These are phyloP conservation scores for Penicillium verrucosum DNA, from an alignment of 2,329 filamentous ascomycete species.

Conservation along the genomic window DNA sequence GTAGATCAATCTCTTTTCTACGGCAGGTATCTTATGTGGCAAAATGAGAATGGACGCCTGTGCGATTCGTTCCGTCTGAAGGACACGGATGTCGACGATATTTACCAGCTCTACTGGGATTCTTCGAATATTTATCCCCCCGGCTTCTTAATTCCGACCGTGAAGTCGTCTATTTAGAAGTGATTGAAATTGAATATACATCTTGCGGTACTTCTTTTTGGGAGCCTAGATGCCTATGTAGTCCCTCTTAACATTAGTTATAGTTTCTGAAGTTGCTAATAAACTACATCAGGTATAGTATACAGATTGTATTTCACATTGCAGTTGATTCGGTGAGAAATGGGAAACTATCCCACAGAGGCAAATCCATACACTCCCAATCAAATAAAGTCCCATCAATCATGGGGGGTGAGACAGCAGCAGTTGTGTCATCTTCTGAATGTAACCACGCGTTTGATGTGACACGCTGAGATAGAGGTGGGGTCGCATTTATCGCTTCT, in stretches of 20 bases:
- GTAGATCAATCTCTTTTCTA: conserved; percentile 16
- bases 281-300: background rate
- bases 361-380: conserved; percentile 36
- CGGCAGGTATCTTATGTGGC: conserved; percentile 20
- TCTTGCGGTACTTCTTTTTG: background rate
- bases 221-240: background rate
- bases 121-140: conserved; percentile 17
- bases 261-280: background rate
- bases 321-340: conserved; percentile 26
- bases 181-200: background rate
- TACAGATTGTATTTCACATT: conserved; percentile 1
- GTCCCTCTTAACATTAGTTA: background rate
- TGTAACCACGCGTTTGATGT: conserved; percentile 18
- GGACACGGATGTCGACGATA: conserved; percentile 13
- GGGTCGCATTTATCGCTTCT: background rate
- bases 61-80: conserved; percentile 18
- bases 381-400: conserved; percentile 22
- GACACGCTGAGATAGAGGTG: conserved; percentile 4
- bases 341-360: conserved; percentile 38
- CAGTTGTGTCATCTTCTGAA: conserved; percentile 7
- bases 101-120: conserved; percentile 22
- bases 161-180: conserved; percentile 9
- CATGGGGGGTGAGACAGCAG: conserved; percentile 12
- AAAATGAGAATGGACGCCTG: conserved; percentile 8
- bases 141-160: conserved; percentile 7